Percentiles rank a stretch among this genome's conserved stretches.
Conservation (phyloP, 352 stramenopile genomes). For the Globisporangium alternatum region DNA sequence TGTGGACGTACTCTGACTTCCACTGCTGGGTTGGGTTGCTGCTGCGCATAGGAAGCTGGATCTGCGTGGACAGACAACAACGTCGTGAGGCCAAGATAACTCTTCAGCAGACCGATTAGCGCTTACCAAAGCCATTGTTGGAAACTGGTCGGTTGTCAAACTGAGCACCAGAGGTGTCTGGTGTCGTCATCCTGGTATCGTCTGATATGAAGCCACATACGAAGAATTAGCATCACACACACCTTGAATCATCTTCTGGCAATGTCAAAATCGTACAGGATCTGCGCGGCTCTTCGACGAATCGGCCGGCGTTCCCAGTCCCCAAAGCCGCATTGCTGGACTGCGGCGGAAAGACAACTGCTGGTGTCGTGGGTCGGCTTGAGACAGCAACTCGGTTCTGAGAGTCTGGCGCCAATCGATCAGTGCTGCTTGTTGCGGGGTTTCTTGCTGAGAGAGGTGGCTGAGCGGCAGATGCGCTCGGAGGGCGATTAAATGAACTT, state of each 20-base stretch:
- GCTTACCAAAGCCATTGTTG: conserved; percentile 6
- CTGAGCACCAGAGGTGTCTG: conserved; percentile 1
- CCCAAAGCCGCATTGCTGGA: background rate
- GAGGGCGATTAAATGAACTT: background rate
- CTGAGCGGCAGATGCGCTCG: conserved; percentile 2
- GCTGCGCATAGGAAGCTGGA: background rate
- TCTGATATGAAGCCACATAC: background rate
- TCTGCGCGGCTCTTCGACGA: conserved; percentile 20
- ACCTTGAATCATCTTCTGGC: background rate
- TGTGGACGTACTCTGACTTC: background rate
- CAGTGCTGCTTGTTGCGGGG: conserved; percentile 5
- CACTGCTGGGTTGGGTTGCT: conserved; percentile 5
- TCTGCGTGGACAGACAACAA: background rate
- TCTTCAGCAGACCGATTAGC: background rate
- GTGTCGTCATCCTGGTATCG: conserved; percentile 8
- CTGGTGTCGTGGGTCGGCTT: conserved; percentile 29
- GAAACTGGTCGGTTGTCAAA: background rate
- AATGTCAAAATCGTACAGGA: conserved; percentile 5
- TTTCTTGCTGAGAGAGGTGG: conserved; percentile 3
- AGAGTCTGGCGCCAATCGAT: conserved; percentile 15
- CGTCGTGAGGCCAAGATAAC: background rate
- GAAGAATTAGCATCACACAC: background rate
- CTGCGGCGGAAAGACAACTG: conserved; percentile 8
- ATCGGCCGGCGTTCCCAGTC: conserved; percentile 1
- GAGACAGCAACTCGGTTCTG: conserved; percentile 17